Base-by-base conservation (phyloP, 352 stramenopile species). In the Phytophthora cactorum region DNA sequence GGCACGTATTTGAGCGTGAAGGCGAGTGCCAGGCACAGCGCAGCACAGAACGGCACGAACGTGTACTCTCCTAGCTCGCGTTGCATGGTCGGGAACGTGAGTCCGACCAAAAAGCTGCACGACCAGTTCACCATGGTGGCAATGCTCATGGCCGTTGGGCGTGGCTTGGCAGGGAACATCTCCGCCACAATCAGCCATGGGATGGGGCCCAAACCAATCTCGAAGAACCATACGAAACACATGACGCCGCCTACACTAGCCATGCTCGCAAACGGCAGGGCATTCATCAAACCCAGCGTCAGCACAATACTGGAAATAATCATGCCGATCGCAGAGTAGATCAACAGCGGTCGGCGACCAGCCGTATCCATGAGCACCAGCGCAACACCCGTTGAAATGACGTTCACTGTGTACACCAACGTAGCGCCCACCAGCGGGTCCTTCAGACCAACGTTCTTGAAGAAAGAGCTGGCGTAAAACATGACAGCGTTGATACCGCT, bases 151-250 rank as follows among this genome's bases (percentile, higher is more conserved):
- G 88, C 86, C 3, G 85, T 90, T 39, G 90, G 87, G 46, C 97
- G 92, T 52, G 97, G 97, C 73, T 98, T 98, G 12, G 90, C 82
- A 51, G 95, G 88, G 78, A 98, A 98, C 92, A 98, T 98, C 75
- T 99, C 96, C n/a, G 93, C 93, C 7, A 98, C 93, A 67, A 99
- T 98, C 27, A 98, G 74, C 96, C 95, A 98, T 44, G 96, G 95
- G 61, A 99, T 98, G 9, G 96, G 95, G 8, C 96, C 96, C 6
- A 88, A 57, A 11, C 80, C 80, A 52, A 88, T 88, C 57, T 88
- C 79, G 45, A 88, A 88, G 67, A 86, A 92, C 82, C 84, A 92
- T 39, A 92, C 82, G 38, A 90, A 92, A 55, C 81, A 85, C 79
- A 92, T 89, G 41, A 92, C 80, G 51, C 82, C 84, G 28, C 84